A percentile compares a stretch with the other conserved stretches of the same genome.
These are phyloP conservation scores for Fusarium temperatum DNA, from an alignment of 2,329 filamentous ascomycete species.

Conservation along the genomic window DNA sequence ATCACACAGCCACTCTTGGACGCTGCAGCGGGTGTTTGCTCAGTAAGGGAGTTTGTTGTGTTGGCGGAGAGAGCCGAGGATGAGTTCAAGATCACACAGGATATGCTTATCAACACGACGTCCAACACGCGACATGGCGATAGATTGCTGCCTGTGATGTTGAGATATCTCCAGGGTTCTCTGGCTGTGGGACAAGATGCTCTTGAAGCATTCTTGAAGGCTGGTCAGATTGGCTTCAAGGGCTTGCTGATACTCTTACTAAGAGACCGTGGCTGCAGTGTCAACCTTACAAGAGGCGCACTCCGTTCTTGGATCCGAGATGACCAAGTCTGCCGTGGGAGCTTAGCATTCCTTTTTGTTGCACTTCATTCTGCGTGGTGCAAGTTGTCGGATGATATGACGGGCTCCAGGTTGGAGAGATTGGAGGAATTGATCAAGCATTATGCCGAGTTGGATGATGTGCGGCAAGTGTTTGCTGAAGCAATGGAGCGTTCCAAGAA, in stretches of 20 bases:
- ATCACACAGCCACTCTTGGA: conserved; percentile 20
- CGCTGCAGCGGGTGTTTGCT: conserved; percentile 18
- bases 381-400: conserved; percentile 8
- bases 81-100: conserved; percentile 23
- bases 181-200: conserved; percentile 15
- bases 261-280: conserved; percentile 16
- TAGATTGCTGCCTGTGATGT: conserved; percentile 18
- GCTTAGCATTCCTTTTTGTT: conserved; percentile 22
- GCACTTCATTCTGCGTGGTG: conserved; percentile 24
- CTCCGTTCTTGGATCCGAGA: conserved; percentile 23
- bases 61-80: conserved; percentile 14
- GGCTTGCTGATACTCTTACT: conserved; percentile 18
- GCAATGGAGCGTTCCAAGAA: conserved; percentile 26
- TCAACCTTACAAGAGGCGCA: conserved; percentile 15
- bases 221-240: conserved; percentile 20
- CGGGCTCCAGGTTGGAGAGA: conserved; percentile 8
- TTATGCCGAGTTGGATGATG: conserved; percentile 24
- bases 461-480: conserved; percentile 14
- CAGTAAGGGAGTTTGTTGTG: conserved; percentile 12
- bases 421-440: conserved; percentile 14
- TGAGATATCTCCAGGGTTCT: conserved; percentile 11
- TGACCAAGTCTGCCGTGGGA: conserved; percentile 11
- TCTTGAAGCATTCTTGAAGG: conserved; percentile 17
- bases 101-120: conserved; percentile 27
- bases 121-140: conserved; percentile 14